Conservation (phyloP, 2,329 filamentous ascomycete species). For the Pseudogymnoascus destructans region DNA sequence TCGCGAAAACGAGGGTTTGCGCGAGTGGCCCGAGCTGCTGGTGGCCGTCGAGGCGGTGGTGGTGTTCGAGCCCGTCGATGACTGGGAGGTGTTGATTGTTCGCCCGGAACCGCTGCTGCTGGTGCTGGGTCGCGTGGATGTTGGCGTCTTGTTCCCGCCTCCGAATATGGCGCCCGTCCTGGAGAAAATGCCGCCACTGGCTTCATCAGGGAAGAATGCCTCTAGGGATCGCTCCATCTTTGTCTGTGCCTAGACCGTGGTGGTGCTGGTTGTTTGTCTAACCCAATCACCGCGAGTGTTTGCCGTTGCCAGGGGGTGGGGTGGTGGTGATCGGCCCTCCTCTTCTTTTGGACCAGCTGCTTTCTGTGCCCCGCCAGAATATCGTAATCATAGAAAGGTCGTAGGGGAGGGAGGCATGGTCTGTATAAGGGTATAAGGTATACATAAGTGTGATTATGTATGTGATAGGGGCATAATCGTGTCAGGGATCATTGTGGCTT, state of each 20-base stretch:
- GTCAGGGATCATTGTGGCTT: neutral
- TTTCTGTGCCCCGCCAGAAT: constrained; percentile 5
- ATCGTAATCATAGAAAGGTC: neutral
- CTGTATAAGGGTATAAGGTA: neutral
- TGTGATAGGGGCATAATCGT: constrained; percentile 5
- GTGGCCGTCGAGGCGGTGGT: constrained; percentile 24
- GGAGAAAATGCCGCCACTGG: constrained; percentile 9
- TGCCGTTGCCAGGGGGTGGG: neutral
- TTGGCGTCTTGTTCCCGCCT: constrained; percentile 19
- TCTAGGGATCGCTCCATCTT: constrained; percentile 6
- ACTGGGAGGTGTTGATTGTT: constrained; percentile 13
- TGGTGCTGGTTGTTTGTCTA: constrained; percentile 1
- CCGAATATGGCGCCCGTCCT: constrained; percentile 12
- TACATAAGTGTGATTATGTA: neutral
- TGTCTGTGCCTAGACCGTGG: constrained; percentile 6
- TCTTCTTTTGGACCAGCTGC: neutral
- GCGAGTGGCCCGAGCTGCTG: constrained; percentile 41
- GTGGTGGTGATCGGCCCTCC: constrained; percentile 1
- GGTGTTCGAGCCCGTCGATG: constrained; percentile 13
- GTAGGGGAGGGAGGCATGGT: neutral
- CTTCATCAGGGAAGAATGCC: constrained; percentile 5
- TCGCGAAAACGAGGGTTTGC: constrained; percentile 39
- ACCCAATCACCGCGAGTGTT: neutral
- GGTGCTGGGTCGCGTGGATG: constrained; percentile 21
- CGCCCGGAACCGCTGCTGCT: constrained; percentile 17